Base-by-base conservation (phyloP, 1,284 basidiomycete species). In the Chalciporus piperatoides region DNA sequence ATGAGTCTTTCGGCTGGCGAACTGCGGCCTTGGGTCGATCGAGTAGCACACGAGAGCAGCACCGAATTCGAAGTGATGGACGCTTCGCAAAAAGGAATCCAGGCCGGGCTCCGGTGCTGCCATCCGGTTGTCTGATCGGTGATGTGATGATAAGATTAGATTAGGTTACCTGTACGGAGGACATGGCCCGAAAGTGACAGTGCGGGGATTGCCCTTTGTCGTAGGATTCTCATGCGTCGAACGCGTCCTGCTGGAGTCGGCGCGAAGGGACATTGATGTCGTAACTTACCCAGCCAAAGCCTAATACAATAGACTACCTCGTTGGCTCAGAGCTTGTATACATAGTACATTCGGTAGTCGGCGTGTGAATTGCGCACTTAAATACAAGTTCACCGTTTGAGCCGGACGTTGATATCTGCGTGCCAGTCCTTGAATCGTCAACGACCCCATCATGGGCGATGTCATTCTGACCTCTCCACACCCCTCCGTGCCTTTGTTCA, bases 381-480 rank as follows among this genome's bases (percentile, higher is more conserved):
- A 35, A 8, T 35, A 35, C 33, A 35, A 17, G 33, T n/a, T 17
- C n/a, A 6, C 8, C 3, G 15, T 33, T 15, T 15, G n/a, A 33
- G 5, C 12, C 32, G 5, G 32, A n/a, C 32, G 12, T 15, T 33
- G n/a, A 15, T 15, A 6, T 17, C n/a, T 35, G 33, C 15, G 6
- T 15, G 12, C 32, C 33, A 15, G n/a, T 4, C 33, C 6, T 15
- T 9, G 15, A 1, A 35, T 35, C 6, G 15, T 35, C 15, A 35
- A 17, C n/a, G 32, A 2, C 30, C 27, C 33, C 35, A 25, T n/a
- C 39, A 68, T 67, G 55, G 28, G 49, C 0, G 42, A 49, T 15
- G 41, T 47, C 9, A 27, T 65, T 36, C 56, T 74, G 52, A 55
- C 42, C 6, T 70, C 72, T 0, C 51, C 59, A 0, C 40, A 63